Conservation (phyloP, 2,329 filamentous ascomycete species). For the Allantophomopsis lycopodina region DNA sequence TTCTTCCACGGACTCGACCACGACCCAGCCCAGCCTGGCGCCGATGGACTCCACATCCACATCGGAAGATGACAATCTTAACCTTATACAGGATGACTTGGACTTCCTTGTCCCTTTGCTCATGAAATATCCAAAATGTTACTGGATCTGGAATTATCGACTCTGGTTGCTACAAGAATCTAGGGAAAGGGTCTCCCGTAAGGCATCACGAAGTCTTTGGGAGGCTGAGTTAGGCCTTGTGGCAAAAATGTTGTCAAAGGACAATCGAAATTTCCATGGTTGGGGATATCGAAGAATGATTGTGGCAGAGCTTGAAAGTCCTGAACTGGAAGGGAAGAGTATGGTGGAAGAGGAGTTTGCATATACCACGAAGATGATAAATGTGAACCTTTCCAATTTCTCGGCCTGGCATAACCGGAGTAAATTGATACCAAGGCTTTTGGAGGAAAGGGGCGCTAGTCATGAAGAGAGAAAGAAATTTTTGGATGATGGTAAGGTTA, state of each 20-base stretch:
- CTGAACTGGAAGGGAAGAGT: conserved; percentile 34
- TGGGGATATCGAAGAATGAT: conserved; percentile 84
- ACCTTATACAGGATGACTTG: conserved; percentile 60
- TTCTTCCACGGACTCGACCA: conserved; percentile 36
- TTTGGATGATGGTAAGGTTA: conserved; percentile 50
- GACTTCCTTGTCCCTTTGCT: conserved; percentile 74
- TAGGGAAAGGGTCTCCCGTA: conserved; percentile 43
- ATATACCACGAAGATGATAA: conserved; percentile 85
- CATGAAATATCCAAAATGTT: conserved; percentile 84
- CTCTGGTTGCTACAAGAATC: conserved; percentile 70
- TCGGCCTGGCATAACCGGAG: conserved; percentile 92
- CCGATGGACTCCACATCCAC: conserved; percentile 28
- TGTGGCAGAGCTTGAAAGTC: conserved; percentile 59
- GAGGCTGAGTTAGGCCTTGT: conserved; percentile 70
- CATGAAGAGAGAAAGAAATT: conserved; percentile 50
- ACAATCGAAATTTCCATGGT: conserved; percentile 89
- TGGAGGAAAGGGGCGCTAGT: conserved; percentile 56
- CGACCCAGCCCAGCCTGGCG: conserved; percentile 30
- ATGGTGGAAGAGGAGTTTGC: conserved; percentile 72
- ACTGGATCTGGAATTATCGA: conserved; percentile 98
- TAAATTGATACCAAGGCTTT: conserved; percentile 63
- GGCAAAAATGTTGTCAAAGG: conserved; percentile 74
- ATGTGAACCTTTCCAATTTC: conserved; percentile 80
- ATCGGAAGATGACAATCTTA: conserved; percentile 35
- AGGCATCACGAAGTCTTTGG: conserved; percentile 57